phyloP scores from a whole-genome alignment of 169 alveolate genomes.

The Theileria equi region DNA sequence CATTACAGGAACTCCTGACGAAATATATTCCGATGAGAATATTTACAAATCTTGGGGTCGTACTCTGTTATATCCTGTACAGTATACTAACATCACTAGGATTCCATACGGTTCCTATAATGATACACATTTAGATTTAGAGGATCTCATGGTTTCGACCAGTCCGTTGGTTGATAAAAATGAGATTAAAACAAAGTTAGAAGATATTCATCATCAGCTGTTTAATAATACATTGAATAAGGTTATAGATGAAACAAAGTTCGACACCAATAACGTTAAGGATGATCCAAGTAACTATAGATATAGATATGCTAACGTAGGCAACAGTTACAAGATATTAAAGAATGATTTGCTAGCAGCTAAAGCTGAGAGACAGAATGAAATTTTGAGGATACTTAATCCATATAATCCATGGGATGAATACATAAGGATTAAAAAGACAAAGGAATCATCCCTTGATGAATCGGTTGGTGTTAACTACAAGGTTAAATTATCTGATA shows the following conservation, averaged over 20 bases:
- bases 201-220: background rate
- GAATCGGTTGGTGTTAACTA: slow-evolving; percentile 26
- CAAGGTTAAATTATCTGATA: slow-evolving; percentile 5
- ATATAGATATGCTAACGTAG: slow-evolving; percentile 2
- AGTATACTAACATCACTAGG: background rate
- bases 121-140: background rate
- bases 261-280: background rate
- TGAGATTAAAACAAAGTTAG: background rate
- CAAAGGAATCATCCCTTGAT: background rate
- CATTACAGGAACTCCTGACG: slow-evolving; percentile 47
- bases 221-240: slow-evolving; percentile 13
- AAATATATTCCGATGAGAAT: slow-evolving; percentile 25
- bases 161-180: background rate
- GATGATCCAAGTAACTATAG: background rate
- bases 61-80: slow-evolving; percentile 24
- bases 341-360: background rate
- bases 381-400: slow-evolving; percentile 21
- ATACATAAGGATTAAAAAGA: slow-evolving; percentile 23
- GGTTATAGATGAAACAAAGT: background rate
- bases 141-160: slow-evolving; percentile 19
- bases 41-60: slow-evolving; percentile 52
- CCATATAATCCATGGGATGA: slow-evolving; percentile 65
- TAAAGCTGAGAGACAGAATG: slow-evolving; percentile 31
- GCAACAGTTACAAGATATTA: background rate
- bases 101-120: slow-evolving; percentile 8